Evolutionary conservation across 345 rosid genomes (phyloP).

Genomic region (Mercurialis annua): DNA sequence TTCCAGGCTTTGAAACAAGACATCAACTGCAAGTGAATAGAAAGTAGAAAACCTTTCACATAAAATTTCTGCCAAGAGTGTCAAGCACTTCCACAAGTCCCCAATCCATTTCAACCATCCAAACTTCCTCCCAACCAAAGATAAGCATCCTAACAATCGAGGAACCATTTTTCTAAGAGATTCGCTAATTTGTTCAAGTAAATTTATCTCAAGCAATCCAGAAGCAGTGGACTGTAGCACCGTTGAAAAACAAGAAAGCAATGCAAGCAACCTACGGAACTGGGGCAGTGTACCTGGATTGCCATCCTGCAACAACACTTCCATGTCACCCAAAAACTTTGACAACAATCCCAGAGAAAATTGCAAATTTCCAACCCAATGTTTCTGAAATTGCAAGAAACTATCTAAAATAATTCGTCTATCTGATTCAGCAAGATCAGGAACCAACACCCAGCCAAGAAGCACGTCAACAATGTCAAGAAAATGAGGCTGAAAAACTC

Average conservation of each 20-base stretch:
- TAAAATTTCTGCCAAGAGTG: conserved; percentile 89
- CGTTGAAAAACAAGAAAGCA: conserved; percentile 88
- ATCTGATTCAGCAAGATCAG: conserved; percentile 71
- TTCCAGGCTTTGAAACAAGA: conserved; percentile 70
- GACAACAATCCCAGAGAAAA: conserved; percentile 75
- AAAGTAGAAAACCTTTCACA: conserved; percentile 64
- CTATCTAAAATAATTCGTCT: conserved; percentile 73
- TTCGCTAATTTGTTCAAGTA: conserved; percentile 71
- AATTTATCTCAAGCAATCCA: conserved; percentile 80
- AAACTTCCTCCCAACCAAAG: conserved; percentile 72
- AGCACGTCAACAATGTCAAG: conserved; percentile 84
- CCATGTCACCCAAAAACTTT: conserved; percentile 86
- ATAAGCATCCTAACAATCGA: conserved; percentile 62
- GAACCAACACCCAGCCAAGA: conserved; percentile 93
- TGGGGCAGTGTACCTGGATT: conserved; percentile 66
- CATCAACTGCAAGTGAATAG: conserved; percentile 60
- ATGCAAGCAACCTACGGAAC: conserved; percentile 73
- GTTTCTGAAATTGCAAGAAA: conserved; percentile 91
- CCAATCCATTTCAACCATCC: conserved; percentile 87
- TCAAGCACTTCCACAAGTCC: conserved; percentile 86
- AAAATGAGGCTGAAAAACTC: conserved; percentile 87
- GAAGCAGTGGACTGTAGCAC: conserved; percentile 87
- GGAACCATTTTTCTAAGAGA: conserved; percentile 76
- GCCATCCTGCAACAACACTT: conserved; percentile 71
- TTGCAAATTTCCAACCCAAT: conserved; percentile 80